phyloP scores from a whole-genome alignment of 768 basidiomycete genomes.

The Suillus ampliporus region DNA sequence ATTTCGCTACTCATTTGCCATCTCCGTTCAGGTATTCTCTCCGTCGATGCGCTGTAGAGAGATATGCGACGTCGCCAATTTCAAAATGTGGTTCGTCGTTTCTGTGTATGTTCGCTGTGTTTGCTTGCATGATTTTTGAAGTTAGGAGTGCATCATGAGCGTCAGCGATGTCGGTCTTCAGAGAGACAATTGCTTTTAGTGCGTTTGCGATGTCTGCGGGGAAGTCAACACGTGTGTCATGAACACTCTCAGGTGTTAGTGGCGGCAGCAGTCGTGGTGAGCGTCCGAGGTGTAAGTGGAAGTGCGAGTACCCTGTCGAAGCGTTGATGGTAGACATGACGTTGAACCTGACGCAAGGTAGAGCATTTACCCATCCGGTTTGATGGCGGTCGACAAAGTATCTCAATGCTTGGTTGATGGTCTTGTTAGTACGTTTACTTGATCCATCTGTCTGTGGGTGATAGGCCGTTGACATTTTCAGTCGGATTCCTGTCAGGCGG shows the following conservation, averaged over 20 bases:
- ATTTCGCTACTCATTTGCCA: conserved; percentile 12
- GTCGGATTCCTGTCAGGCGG: conserved; percentile 29
- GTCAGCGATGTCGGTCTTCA: conserved; percentile 26
- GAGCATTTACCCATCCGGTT: conserved; percentile 32
- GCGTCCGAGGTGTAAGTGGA: conserved; percentile 32
- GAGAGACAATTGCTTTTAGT: not conserved
- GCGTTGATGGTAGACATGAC: conserved; percentile 41
- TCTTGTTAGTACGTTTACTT: conserved; percentile 40
- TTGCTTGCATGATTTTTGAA: conserved; percentile 35
- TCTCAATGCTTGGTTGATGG: conserved; percentile 31
- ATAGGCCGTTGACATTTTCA: conserved; percentile 40
- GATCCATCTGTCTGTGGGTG: conserved; percentile 45
- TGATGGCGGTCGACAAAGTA: conserved; percentile 33
- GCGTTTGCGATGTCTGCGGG: conserved; percentile 13
- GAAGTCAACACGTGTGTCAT: no score
- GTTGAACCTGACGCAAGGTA: conserved; percentile 37
- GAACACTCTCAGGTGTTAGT: not conserved
- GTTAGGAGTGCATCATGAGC: conserved; percentile 42
- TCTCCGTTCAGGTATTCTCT: conserved; percentile 10
- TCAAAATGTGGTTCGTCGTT: conserved; percentile 1
- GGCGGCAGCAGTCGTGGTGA: conserved; percentile 32
- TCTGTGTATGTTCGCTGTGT: conserved; percentile 15
- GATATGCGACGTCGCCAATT: conserved; percentile 11
- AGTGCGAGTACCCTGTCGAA: conserved; percentile 37
- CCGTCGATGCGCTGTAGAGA: conserved; percentile 5